These are phyloP conservation scores for Cryptosporidium muris DNA, from an alignment of 169 alveolate species.

Conservation along the genomic window DNA sequence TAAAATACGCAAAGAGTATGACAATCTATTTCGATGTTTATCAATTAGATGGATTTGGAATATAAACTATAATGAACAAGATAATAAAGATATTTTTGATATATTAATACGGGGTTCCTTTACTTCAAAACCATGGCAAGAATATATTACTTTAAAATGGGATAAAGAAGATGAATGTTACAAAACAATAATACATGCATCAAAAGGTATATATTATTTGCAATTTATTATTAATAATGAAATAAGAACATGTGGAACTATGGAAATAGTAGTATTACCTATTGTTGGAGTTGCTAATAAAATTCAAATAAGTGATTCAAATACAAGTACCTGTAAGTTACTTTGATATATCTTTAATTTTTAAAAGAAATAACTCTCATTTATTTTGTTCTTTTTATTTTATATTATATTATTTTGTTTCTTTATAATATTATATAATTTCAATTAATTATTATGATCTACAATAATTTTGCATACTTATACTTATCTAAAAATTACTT, in stretches of 20 bases:
- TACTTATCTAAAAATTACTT: too few relatives aligned
- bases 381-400: not conserved
- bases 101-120: conserved; percentile 48
- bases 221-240: conserved; percentile 61
- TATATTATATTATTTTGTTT: too few relatives aligned
- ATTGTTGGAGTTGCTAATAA: conserved; percentile 54
- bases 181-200: not conserved
- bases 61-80: not conserved
- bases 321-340: conserved; percentile 67
- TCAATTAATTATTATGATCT: too few relatives aligned
- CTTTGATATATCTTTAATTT: too few relatives aligned
- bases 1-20: conserved; percentile 36
- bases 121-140: conserved; percentile 67
- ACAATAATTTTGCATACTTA: too few relatives aligned
- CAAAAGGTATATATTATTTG: conserved; percentile 54
- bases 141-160: conserved; percentile 21
- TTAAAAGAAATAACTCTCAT: not conserved
- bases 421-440: too few relatives aligned
- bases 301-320: conserved; percentile 16
- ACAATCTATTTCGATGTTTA: conserved; percentile 27
- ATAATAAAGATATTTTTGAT: conserved; percentile 3
- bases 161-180: conserved; percentile 11
- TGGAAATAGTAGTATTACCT: conserved; percentile 66
- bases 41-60: conserved; percentile 57
- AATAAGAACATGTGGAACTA: conserved; percentile 59